Evolutionary conservation across 2,329 filamentous ascomycete genomes (phyloP), one percentile per base, ranked within the genome.

Genomic region (Alternaria panax): DNA sequence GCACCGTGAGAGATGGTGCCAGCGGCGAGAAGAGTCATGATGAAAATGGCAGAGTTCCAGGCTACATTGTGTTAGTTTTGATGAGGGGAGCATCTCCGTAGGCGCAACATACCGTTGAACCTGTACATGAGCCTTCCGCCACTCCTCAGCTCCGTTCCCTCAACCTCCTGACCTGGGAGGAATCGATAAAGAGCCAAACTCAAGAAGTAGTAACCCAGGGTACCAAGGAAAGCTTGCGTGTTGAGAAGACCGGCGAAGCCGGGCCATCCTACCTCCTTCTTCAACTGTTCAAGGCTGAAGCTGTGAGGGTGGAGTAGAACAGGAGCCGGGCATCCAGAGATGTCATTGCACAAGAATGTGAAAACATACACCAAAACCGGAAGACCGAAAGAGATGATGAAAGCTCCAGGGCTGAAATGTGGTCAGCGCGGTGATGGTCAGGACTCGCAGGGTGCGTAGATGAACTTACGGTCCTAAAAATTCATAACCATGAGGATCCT

Each of bases 341-440:
- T 83, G 77, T 98, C 93, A 81, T 97, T 98, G 85, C 94, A 97
- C 71, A 90, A 83, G 75, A 97, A 96, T 46, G 89, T 85, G 74
- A 94, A 90, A 69, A 88, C 76, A 80, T 95, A 96, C 69, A 92
- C 86, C 65, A 93, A 84, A 41, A 93, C 61, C 0, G 94, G 94
- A 1, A 97, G 87, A 57, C 89, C 89, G 70, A 96, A 90, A 7
- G 91, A 91, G 72, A 98, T 92, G 62, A 81, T 85, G 61, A 90
- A 86, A 34, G 91, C 92, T 56, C 93, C 93, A 41, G 89, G 83
- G 54, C 93, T 96, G 54, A 16, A 22, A 32, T n/a, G 45, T 38
- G 52, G 50, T 72, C 57, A 71, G 65, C 51, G 54, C 36, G 47
- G 41, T 38, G n/a, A 27, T 43, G 12, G 40, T 9, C 41, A 47